Conservation (phyloP, 495 filamentous ascomycete genomes). For the Aspergillus olivimuriae region DNA sequence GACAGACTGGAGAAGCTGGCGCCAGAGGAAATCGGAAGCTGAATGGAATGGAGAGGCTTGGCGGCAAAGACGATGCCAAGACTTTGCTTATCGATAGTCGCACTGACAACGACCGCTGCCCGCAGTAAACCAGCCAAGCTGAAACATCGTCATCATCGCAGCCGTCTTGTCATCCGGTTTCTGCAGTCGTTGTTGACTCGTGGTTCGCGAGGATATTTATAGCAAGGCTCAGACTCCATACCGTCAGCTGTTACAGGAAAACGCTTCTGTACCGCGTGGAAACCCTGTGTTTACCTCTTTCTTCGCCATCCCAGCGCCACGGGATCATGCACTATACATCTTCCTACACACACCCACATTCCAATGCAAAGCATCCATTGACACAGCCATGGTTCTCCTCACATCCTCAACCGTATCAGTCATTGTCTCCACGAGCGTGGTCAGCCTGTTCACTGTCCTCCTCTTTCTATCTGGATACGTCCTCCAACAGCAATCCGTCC, state of each 20-base stretch:
- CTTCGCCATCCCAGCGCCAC: too few relatives aligned
- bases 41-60: neutral
- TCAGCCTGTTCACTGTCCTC: slow-evolving; percentile 55
- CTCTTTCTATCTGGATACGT: slow-evolving; percentile 68
- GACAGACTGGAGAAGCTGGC: neutral
- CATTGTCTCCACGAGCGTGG: slow-evolving; percentile 37
- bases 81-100: slow-evolving; percentile 40
- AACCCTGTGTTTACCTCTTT: too few relatives aligned
- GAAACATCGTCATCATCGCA: slow-evolving; percentile 13
- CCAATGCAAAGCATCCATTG: slow-evolving; percentile 1
- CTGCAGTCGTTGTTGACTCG: too few relatives aligned
- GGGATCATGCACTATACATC: neutral
- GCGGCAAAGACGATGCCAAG: slow-evolving; percentile 22
- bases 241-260: too few relatives aligned
- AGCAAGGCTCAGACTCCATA: too few relatives aligned
- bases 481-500: slow-evolving; percentile 63
- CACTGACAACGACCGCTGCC: slow-evolving; percentile 34
- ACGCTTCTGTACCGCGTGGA: too few relatives aligned
- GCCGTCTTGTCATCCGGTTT: too few relatives aligned
- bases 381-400: slow-evolving; percentile 37
- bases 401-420: slow-evolving; percentile 40
- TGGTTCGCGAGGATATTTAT: too few relatives aligned
- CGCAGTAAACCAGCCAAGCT: slow-evolving; percentile 17
- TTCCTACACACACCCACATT: slow-evolving; percentile 2
- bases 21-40: neutral